Evolutionary conservation across 306 rosid species (phyloP), one percentile per base, ranked within the genome.

Genomic region (Fagus sylvatica): DNA sequence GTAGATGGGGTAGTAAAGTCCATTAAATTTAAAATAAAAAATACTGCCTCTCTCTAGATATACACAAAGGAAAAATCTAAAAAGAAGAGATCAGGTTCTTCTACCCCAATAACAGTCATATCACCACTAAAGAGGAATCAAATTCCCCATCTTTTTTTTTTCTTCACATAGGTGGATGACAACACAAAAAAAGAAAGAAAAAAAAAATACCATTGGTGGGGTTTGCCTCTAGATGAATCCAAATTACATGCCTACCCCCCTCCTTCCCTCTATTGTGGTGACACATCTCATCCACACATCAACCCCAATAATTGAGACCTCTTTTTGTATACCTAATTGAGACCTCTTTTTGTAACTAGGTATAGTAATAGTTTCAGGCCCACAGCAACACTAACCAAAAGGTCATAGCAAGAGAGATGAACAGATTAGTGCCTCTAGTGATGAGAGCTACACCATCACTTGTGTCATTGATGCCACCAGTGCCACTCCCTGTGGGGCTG

Each of bases 101-200:
- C 77, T 46, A 46, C 49, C 56, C 75, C 69, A 57, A 53, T 6
- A 62, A 77, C 69, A 71, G 76, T 71, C 87, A 74, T 75, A 81
- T 82, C 88, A 69, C 87, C 90, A 81, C 84, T 75, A 53, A 82
- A 78, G 86, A 30, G 87, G 95, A 88, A 90, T 80, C 97, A 46
- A 61, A 90, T 90, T 86, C 90, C 87, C 85, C 75, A 74, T 46
- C 15, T 15, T 0, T 40, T 40, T 10, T 43, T 40, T 56, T 78
- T 62, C 79, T 74, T 30, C 46, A 53, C 74, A 74, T 59, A 36
- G 73, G 33, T 66, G 32, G 32, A 41, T 69, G 66, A 54, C 42
- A 72, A 74, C 3, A 19, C 42, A 17, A 2, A 46, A 46, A 46
- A 46, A 0, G 12, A 46, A 46, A 9, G 2, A 0, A 61, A 76